Percentiles rank a stretch among this genome's conserved stretches.
Conservation (phyloP, 2,329 filamentous ascomycete genomes). For the Mollisiaceae sp. region DNA sequence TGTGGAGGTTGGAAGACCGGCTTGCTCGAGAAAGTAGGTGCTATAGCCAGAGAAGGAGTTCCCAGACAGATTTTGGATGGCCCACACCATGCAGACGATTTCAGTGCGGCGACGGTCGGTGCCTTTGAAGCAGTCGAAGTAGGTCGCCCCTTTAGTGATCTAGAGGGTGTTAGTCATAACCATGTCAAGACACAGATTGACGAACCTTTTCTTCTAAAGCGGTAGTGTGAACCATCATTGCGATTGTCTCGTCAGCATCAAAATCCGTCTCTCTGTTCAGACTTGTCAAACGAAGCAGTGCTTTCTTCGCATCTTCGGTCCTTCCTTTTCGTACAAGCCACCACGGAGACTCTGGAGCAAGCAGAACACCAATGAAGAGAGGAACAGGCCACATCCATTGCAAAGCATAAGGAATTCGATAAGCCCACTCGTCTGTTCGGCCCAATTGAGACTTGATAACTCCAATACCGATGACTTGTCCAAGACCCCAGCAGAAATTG, state of each 20-base stretch:
- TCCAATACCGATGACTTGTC: conserved; percentile 56
- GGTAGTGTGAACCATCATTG: conserved; percentile 63
- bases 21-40: conserved; percentile 64
- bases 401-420: conserved; percentile 52
- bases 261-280: conserved; percentile 49
- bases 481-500: conserved; percentile 60
- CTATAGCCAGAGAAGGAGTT: conserved; percentile 69
- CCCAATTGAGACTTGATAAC: conserved; percentile 54
- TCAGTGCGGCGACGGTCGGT: conserved; percentile 58
- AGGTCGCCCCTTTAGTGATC: conserved; percentile 50
- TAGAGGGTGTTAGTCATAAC: neutral
- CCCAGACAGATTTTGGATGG: conserved; percentile 67
- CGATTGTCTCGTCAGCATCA: conserved; percentile 54
- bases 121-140: conserved; percentile 56
- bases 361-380: conserved; percentile 50
- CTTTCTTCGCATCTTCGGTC: conserved; percentile 51
- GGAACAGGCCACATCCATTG: conserved; percentile 61
- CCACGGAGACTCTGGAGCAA: conserved; percentile 57
- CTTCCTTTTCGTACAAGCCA: conserved; percentile 54
- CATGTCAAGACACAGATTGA: neutral
- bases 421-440: conserved; percentile 54
- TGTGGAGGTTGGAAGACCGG: conserved; percentile 54
- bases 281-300: conserved; percentile 40
- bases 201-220: conserved; percentile 54
- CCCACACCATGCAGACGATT: conserved; percentile 65